Conservation (phyloP, 2,329 filamentous ascomycete genomes). For the Rosellinia necatrix region DNA sequence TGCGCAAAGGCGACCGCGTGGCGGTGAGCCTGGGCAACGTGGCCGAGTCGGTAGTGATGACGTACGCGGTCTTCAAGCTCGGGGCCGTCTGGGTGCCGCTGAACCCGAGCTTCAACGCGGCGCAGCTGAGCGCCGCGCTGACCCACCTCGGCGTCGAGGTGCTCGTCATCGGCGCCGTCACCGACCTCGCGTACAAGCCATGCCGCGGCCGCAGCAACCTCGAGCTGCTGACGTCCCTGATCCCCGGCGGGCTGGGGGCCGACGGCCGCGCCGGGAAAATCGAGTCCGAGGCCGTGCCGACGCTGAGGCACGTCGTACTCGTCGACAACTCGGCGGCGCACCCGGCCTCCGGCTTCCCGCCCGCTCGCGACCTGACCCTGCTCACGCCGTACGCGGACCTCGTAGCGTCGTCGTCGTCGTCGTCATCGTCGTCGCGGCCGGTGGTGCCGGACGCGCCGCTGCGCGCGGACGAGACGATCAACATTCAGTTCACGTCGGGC, state of each 20-base stretch:
- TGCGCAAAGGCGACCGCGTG: conserved; percentile 81
- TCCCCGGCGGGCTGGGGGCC: conserved; percentile 41
- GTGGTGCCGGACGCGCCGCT: conserved; percentile 54
- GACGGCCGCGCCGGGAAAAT: conserved; percentile 34
- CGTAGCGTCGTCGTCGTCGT: too few species aligned
- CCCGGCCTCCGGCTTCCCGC: conserved; percentile 49
- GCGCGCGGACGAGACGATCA: conserved; percentile 73
- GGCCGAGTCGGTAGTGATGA: conserved; percentile 80
- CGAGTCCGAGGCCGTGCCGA: conserved; percentile 62
- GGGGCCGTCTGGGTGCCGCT: conserved; percentile 93
- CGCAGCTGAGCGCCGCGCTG: conserved; percentile 78
- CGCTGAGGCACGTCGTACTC: conserved; percentile 71
- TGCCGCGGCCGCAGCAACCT: conserved; percentile 59
- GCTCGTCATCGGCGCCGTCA: conserved; percentile 84
- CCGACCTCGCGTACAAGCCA: conserved; percentile 74
- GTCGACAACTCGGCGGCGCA: conserved; percentile 73
- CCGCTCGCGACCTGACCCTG: conserved; percentile 43
- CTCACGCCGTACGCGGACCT: conserved; percentile 54
- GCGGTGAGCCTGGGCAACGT: conserved; percentile 87
- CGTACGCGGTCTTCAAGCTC: conserved; percentile 90
- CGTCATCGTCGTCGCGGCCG: conserved; percentile 39
- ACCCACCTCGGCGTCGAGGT: conserved; percentile 74
- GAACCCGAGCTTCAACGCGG: conserved; percentile 84
- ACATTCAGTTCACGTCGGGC: conserved; percentile 97
- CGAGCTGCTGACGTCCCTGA: conserved; percentile 50